A percentile compares a stretch with the other conserved stretches of the same genome.
phyloP scores from a whole-genome alignment of 805 yeast species.

The Yarrowia porcina region DNA sequence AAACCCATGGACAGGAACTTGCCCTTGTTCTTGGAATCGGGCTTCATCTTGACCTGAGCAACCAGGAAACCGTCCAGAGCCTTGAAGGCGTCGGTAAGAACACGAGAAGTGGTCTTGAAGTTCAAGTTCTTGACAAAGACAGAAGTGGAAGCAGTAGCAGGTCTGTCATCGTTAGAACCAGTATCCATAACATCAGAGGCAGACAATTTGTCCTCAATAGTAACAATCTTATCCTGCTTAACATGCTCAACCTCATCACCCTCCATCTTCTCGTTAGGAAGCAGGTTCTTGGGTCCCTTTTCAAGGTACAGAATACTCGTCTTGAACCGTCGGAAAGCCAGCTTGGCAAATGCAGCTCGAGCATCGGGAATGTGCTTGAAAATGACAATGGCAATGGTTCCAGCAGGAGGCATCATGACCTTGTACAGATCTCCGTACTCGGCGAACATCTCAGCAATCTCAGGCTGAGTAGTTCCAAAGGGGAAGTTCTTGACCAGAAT shows the following conservation, averaged over 20 bases:
- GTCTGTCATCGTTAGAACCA: conserved; percentile 42
- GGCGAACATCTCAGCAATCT: conserved; percentile 75
- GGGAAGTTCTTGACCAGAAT: conserved; percentile 89
- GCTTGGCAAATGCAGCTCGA: conserved; percentile 81
- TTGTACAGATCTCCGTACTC: conserved; percentile 77
- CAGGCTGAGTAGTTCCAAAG: conserved; percentile 75
- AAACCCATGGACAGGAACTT: conserved; percentile 90
- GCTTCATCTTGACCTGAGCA: conserved; percentile 81
- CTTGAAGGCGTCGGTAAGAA: conserved; percentile 60
- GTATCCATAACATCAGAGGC: conserved; percentile 29
- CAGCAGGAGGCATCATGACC: conserved; percentile 91
- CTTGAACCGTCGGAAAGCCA: conserved; percentile 84
- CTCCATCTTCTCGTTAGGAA: conserved; percentile 44
- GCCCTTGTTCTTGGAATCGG: conserved; percentile 72
- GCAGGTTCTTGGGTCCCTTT: conserved; percentile 85
- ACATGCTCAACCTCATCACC: conserved; percentile 42
- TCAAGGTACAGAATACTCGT: conserved; percentile 85
- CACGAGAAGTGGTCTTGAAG: conserved; percentile 66
- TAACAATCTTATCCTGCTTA: conserved; percentile 32
- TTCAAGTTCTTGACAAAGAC: conserved; percentile 89
- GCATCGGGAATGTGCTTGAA: conserved; percentile 79
- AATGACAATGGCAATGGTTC: conserved; percentile 92
- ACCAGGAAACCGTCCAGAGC: conserved; percentile 73
- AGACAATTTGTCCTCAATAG: conserved; percentile 39
- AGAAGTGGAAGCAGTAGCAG: conserved; percentile 77